Percentiles rank a stretch among this genome's conserved stretches.
phyloP scores from a whole-genome alignment of 495 filamentous ascomycete genomes.

The Trichoderma asperelloides region DNA sequence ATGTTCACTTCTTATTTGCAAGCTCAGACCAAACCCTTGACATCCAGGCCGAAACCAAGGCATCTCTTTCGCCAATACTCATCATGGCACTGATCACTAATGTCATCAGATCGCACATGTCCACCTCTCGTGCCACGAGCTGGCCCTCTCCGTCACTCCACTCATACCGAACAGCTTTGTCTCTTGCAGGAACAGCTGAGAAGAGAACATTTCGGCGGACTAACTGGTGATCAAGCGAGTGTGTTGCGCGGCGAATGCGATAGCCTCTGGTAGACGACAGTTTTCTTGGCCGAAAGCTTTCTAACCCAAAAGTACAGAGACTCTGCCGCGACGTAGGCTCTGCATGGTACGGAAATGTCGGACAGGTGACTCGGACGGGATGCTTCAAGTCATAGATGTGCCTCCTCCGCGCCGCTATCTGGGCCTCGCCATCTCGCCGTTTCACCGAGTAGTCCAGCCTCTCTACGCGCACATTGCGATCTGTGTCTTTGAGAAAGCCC shows the following conservation, averaged over 20 bases:
- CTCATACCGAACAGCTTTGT: neutral
- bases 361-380: neutral
- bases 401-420: slow-evolving; percentile 8
- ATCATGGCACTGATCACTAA: neutral
- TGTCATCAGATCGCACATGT: neutral
- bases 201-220: neutral
- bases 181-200: neutral
- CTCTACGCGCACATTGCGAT: slow-evolving; percentile 7
- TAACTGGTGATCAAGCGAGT: neutral
- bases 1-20: neutral
- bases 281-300: neutral
- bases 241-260: neutral
- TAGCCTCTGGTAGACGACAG: neutral
- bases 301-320: neutral
- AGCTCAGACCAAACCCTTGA: neutral
- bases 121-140: neutral
- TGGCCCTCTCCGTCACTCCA: neutral
- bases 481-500: slow-evolving; percentile 4
- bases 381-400: slow-evolving; percentile 9
- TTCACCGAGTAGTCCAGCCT: slow-evolving; percentile 6
- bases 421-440: slow-evolving; percentile 4
- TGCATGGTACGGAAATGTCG: neutral
- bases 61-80: neutral
- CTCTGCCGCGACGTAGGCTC: slow-evolving; percentile 7
- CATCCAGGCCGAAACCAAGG: neutral